These are phyloP conservation scores for Vicia sativa DNA, from an alignment of 306 rosid genomes.

Conservation along the genomic window DNA sequence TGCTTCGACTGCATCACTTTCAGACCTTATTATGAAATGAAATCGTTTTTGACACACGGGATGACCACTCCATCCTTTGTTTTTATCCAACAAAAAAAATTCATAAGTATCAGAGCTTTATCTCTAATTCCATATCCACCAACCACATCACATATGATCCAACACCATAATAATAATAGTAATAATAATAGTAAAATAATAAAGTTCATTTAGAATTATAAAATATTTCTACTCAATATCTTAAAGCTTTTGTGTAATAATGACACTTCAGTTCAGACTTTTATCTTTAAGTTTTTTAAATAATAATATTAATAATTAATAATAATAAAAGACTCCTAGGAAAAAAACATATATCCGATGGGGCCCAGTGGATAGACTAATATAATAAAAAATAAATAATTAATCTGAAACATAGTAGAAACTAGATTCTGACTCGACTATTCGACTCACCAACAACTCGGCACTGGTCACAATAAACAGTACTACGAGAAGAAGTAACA, in stretches of 20 bases:
- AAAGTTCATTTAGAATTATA: too few relatives aligned
- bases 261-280: too few relatives aligned
- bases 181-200: too few relatives aligned
- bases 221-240: not conserved
- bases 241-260: not conserved
- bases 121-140: not conserved
- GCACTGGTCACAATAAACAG: conserved; percentile 89
- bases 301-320: not conserved
- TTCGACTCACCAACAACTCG: conserved; percentile 93
- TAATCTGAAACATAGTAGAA: not conserved
- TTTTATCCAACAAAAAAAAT: conserved; percentile 7
- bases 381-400: not conserved
- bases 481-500: conserved; percentile 72
- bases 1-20: conserved; percentile 35
- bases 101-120: conserved; percentile 22
- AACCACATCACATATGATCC: not conserved
- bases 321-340: not conserved
- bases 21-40: conserved; percentile 49
- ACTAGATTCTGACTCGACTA: conserved; percentile 29
- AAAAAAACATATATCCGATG: not conserved
- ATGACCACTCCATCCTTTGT: conserved; percentile 52
- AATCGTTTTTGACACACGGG: conserved; percentile 53
- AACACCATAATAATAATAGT: not conserved
- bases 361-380: not conserved
- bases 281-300: not conserved